These are phyloP conservation scores for Decorospora gaudefroyi DNA, from an alignment of 2,329 filamentous ascomycete species.

Conservation along the genomic window DNA sequence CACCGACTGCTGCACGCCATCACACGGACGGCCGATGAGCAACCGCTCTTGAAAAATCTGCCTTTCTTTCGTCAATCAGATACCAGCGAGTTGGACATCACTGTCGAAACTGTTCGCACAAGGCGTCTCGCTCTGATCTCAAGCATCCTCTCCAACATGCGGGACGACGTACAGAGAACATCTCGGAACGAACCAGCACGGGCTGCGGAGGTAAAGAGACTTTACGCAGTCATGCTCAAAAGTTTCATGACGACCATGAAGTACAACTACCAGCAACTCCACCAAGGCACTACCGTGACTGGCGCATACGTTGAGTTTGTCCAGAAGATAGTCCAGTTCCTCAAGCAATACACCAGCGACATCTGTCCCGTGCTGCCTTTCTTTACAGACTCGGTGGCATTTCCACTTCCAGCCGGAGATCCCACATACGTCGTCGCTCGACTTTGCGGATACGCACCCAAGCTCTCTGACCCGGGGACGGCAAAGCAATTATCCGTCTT, in stretches of 20 bases:
- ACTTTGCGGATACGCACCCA: constrained; percentile 62
- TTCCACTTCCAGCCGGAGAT: constrained; percentile 63
- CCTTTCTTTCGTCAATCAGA: constrained; percentile 56
- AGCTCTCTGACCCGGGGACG: constrained; percentile 54
- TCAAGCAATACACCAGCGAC: constrained; percentile 64
- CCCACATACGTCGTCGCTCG: constrained; percentile 66
- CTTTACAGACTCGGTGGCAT: constrained; percentile 63
- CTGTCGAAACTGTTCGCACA: constrained; percentile 57
- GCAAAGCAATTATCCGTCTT: constrained; percentile 62
- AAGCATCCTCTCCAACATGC: constrained; percentile 63
- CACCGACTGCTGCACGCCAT: constrained; percentile 60
- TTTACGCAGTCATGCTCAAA: constrained; percentile 58
- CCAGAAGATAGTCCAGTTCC: constrained; percentile 61
- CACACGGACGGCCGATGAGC: constrained; percentile 52
- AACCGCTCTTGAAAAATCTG: constrained; percentile 60
- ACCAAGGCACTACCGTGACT: constrained; percentile 47
- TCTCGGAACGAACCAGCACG: constrained; percentile 35
- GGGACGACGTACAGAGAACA: constrained; percentile 52
- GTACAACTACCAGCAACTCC: constrained; percentile 61
- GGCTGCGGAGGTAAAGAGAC: constrained; percentile 47
- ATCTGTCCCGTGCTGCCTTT: constrained; percentile 62
- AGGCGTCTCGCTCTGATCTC: constrained; percentile 62
- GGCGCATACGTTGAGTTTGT: constrained; percentile 66
- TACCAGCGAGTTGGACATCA: constrained; percentile 53
- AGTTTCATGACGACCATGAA: constrained; percentile 66